Evolutionary conservation across 2,329 filamentous ascomycete genomes (phyloP).

Genomic region (Colletotrichum tabaci): DNA sequence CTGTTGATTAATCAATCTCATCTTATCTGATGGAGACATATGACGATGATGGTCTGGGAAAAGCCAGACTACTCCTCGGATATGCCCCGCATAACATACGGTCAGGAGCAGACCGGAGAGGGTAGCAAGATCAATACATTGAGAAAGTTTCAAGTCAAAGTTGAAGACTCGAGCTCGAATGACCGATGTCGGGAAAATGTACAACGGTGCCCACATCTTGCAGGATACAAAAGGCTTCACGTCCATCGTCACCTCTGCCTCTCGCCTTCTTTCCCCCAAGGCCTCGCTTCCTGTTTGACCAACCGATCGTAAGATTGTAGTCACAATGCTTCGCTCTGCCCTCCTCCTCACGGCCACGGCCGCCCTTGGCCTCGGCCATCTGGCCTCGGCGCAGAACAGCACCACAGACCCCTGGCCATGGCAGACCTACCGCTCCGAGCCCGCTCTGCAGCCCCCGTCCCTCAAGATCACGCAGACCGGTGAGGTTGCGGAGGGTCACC

Average conservation of each 20-base stretch:
- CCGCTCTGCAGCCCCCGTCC: constrained; percentile 24
- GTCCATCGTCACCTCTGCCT: not conserved
- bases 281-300: not conserved
- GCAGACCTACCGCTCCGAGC: constrained; percentile 35
- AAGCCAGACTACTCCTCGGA: constrained; percentile 9
- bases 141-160: constrained; percentile 4
- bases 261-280: not conserved
- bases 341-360: constrained; percentile 2
- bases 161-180: not conserved
- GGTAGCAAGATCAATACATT: not conserved
- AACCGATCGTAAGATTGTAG: not conserved
- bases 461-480: constrained; percentile 34
- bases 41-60: not conserved
- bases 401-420: constrained; percentile 26
- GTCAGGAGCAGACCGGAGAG: not conserved
- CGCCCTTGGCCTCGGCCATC: constrained; percentile 3
- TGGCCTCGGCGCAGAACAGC: constrained; percentile 17
- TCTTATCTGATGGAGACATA: constrained; percentile 34
- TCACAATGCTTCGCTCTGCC: constrained; percentile 14
- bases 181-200: constrained; percentile 17
- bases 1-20: constrained; percentile 27
- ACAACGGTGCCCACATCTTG: not conserved
- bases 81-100: constrained; percentile 1
- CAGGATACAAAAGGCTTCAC: constrained; percentile 2
- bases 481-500: constrained; percentile 46